Base-by-base conservation (phyloP, 345 rosid genomes). In the Linum tenue region DNA sequence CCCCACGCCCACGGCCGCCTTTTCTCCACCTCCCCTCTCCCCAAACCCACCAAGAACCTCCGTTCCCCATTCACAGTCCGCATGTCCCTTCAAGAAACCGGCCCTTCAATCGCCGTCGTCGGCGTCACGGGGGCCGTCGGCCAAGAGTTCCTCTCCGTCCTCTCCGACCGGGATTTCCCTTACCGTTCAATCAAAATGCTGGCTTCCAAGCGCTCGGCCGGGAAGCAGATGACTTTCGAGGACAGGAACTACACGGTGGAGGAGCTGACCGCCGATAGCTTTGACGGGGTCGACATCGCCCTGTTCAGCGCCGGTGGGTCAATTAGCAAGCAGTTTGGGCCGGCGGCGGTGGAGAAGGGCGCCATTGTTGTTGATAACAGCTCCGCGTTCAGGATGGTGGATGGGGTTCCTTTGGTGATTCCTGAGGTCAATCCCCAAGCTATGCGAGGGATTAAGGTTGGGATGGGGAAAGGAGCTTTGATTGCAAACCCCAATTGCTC, bases 371-470 rank as follows among this genome's bases (percentile, higher is more conserved):
- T 94, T 50, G 99, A 94, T 61, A 94, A 94, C 41, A 90, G 99
- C 78, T 94, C 97, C 38, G 97, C 96, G 2, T 94, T 90, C 69
- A 69, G 97, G 63, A 94, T 94, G 99, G 87, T 64, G 3, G 96
- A 86, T 1, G 84, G 81, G 2, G 85, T 90, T 62, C 97, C 99
- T 15, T 79, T 94, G 60, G 97, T 90, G 70, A 90, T 94, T 57
- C 97, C 99, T 10, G 97, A 94, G 74, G 99, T 94, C 72, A 94
- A 94, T 73, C 96, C 96, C 0, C 92, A 94, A 67, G 97, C 96
- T 7, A 81, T 90, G 88, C 57, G 56, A 44, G 99, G 90, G 72
- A 82, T 88, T 56, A 90, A 80, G 73, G 78, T 72, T 50, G 88
- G 90, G 3, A 78, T 1, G 41, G 89, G 88, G 3, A 88, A 86